Base-by-base conservation (phyloP, 257 asterid genomes). In the Linaria vulgaris region DNA sequence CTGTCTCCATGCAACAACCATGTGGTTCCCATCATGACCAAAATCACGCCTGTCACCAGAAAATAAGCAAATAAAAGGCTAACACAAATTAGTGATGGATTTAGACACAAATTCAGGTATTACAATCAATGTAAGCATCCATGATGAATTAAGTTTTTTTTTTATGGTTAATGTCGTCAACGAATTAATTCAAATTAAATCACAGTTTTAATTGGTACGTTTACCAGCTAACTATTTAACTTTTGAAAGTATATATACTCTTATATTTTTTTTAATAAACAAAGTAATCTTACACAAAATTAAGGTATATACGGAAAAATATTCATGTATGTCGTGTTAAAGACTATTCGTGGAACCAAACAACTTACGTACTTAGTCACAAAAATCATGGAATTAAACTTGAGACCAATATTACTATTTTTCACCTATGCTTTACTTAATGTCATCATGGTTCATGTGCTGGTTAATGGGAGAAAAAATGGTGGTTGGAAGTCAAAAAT, bases 21-120 rank as follows among this genome's bases (percentile, higher is more conserved):
- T 72, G 74, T 73, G 86, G 67, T 69, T 72, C 80, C 76, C 66
- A 84, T 87, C 83, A 87, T 87, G 58, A 56, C 79, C 5, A 43
- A 12, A 12, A 47, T 76, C 95, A 87, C 89, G 95, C 95, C 24
- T 76, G 75, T 66, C 69, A 54, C 56, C 46, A 69, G 44, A 51
- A 52, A 52, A 64, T 66, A 67, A 80, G 82, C 82, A 74, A 24
- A 20, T 48, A 52, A 76, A 72, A 58, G 53, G 31, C 20, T 6
- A 12, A 52, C n/a, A 50, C 38, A 63, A 56, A 37, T 62, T 72
- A 62, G 72, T 74, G 52, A 74, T 74, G 27, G 53, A 61, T 59
- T 50, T 37, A 24, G 49, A 37, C 52, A 31, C 58, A 15, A 16
- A 27, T 20, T 37, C 47, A 63, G 69, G 63, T 64, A 52, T 59